These are phyloP conservation scores for Oidiodendron maius DNA, from an alignment of 495 filamentous ascomycete genomes.

Conservation along the genomic window DNA sequence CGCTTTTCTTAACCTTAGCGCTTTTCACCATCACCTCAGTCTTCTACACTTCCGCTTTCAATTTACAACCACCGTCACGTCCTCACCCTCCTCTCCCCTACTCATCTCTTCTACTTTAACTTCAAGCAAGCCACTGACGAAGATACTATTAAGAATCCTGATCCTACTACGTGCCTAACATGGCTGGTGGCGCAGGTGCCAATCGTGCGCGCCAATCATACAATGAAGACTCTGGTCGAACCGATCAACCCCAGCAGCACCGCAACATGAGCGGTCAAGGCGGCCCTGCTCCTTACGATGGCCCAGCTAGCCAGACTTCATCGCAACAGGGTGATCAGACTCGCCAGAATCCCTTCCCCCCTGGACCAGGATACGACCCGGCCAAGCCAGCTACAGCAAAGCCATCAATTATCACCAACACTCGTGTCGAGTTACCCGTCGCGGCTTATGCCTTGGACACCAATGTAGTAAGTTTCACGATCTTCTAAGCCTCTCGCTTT, in stretches of 20 bases:
- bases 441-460: conserved; percentile 7
- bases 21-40: no score
- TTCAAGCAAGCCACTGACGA: background rate
- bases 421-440: conserved; percentile 17
- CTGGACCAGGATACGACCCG: conserved; percentile 25
- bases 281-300: background rate
- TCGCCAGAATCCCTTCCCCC: conserved; percentile 10
- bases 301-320: background rate
- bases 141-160: background rate
- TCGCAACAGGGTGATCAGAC: background rate
- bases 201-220: background rate
- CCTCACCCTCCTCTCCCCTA: background rate
- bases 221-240: background rate
- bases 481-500: conserved; percentile 1
- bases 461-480: background rate
- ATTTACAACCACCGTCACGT: no score
- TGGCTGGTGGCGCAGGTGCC: conserved; percentile 9
- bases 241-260: background rate
- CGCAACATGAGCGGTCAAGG: background rate
- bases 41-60: no score
- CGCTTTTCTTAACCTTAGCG: no score
- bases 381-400: conserved; percentile 13
- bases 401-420: conserved; percentile 11
- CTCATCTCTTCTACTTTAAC: background rate
- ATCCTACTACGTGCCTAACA: background rate